Base-by-base conservation (phyloP, 148 eudicot genomes). In the Fagopyrum esculentum region DNA sequence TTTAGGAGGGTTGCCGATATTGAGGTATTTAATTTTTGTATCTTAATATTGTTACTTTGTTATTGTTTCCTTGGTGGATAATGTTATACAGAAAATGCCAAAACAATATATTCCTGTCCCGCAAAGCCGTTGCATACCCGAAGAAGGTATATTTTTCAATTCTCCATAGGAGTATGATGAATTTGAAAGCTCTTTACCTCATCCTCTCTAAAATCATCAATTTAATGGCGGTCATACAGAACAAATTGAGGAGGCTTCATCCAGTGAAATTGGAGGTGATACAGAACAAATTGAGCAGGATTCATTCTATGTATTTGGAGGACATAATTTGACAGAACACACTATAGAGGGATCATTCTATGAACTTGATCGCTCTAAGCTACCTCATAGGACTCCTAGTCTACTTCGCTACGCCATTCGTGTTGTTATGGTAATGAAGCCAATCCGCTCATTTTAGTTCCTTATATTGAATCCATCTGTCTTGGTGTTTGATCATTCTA, bases 351-450 rank as follows among this genome's bases (percentile, higher is more conserved):
- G 68, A 15, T 55, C 66, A 47, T 19, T 55, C 47, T 74, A 74
- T 56, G 76, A 74, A 74, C 55, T 74, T 15, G 44, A 74, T 74
- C 66, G 47, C 76, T 29, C 61, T 2, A 74, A 15, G 76, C 76
- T 74, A 17, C 76, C 76, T 54, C 64, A 49, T 56, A 55, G 29
- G 44, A 56, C 64, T 40, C 76, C 76, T 26, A 55, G 12, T 30
- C 48, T 51, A 6, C 76, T 74, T 43, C 60, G 22, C 8, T 22
- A 16, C 9, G 45, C 54, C 16, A 12, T 52, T 50, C 76, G 76
- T 29, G 49, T 74, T 43, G 63, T 74, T 52, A 35, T 55, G 76
- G 76, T 74, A 74, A 71, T 66, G 9, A 66, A 40, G 17, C 19
- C 17, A 66, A 29, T 66, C 15, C 3, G 9, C 10, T 63, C 45